phyloP scores from a whole-genome alignment of 306 rosid species.

The Cucurbita maxima region DNA sequence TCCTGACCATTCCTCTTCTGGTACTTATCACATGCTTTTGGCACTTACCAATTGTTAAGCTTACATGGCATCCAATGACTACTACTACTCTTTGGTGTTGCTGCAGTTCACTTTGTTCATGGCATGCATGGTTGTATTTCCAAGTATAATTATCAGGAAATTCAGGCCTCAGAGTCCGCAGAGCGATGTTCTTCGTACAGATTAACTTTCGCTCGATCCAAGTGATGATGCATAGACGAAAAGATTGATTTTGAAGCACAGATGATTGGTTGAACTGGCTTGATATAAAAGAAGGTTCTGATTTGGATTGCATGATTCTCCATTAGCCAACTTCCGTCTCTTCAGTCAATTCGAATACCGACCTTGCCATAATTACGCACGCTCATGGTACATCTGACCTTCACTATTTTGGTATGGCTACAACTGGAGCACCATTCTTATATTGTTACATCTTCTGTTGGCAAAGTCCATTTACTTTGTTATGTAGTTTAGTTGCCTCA shows the following conservation, averaged over 20 bases:
- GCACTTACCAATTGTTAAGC: background rate
- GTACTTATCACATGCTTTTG: slow-evolving; percentile 23
- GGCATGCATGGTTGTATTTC: slow-evolving; percentile 88
- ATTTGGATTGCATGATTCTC: slow-evolving; percentile 10
- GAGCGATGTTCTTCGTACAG: slow-evolving; percentile 62
- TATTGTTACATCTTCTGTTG: background rate
- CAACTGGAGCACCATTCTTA: background rate
- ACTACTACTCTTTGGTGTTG: slow-evolving; percentile 13
- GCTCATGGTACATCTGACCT: background rate
- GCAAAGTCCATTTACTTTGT: background rate
- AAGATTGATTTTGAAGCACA: background rate
- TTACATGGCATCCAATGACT: slow-evolving; percentile 9
- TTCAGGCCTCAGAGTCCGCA: slow-evolving; percentile 53
- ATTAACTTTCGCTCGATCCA: slow-evolving; percentile 28
- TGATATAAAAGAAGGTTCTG: background rate
- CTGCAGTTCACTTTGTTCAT: slow-evolving; percentile 94
- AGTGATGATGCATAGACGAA: slow-evolving; percentile 35
- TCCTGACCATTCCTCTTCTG: slow-evolving; percentile 91
- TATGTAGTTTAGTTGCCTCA: background rate
- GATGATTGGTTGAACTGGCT: background rate
- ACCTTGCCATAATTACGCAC: background rate
- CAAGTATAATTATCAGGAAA: slow-evolving; percentile 54
- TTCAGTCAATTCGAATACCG: slow-evolving; percentile 12
- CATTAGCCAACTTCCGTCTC: slow-evolving; percentile 21
- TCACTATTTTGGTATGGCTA: background rate